phyloP scores from a whole-genome alignment of 2,329 filamentous ascomycete genomes.

The Phialocephala subalpina region DNA sequence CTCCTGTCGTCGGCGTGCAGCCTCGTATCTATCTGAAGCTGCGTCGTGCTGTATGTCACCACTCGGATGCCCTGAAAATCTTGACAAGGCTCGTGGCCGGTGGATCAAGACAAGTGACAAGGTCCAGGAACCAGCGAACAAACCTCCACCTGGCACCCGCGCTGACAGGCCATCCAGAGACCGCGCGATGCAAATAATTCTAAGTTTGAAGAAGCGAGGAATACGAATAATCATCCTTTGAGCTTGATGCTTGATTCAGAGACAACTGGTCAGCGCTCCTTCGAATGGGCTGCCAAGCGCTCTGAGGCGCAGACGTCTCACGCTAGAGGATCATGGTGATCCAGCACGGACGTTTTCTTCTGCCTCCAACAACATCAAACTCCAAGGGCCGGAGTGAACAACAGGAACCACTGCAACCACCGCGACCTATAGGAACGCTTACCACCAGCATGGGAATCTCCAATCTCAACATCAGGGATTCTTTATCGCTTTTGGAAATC shows the following conservation, averaged over 20 bases:
- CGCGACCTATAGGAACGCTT: slow-evolving; percentile 29
- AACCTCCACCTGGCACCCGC: slow-evolving; percentile 11
- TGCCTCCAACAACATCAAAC: background rate
- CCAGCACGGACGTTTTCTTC: background rate
- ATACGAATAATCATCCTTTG: slow-evolving; percentile 9
- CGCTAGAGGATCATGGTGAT: background rate
- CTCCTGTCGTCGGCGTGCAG: slow-evolving; percentile 20
- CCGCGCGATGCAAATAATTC: slow-evolving; percentile 11
- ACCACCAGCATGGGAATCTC: slow-evolving; percentile 35
- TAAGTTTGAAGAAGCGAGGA: background rate
- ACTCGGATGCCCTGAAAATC: slow-evolving; percentile 36
- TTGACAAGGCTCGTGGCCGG: slow-evolving; percentile 36
- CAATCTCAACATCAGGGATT: slow-evolving; percentile 14
- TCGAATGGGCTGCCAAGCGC: slow-evolving; percentile 10
- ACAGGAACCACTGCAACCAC: background rate
- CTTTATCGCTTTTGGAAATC: background rate
- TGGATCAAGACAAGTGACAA: slow-evolving; percentile 15
- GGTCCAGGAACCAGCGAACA: slow-evolving; percentile 24
- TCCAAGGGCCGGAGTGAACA: background rate
- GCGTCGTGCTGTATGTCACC: slow-evolving; percentile 26
- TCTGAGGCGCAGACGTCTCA: slow-evolving; percentile 4
- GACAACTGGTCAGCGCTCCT: background rate
- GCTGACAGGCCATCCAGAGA: background rate
- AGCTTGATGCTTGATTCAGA: slow-evolving; percentile 3
- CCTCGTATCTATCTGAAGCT: slow-evolving; percentile 28